phyloP scores from a whole-genome alignment of 2,329 filamentous ascomycete genomes.

The Fusarium nurragi region DNA sequence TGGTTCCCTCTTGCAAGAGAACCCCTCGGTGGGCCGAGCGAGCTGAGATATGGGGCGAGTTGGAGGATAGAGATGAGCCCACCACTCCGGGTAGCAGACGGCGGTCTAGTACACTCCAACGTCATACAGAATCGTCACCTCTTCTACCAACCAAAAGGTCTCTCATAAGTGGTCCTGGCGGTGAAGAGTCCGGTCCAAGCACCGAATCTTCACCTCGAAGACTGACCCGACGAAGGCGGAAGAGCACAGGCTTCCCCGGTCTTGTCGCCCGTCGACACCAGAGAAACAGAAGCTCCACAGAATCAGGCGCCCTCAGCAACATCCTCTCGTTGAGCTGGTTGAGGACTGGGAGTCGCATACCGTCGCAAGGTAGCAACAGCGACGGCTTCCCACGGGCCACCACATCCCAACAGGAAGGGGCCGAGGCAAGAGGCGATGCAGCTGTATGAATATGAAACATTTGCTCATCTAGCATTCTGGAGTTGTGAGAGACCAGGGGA shows the following conservation, averaged over 20 bases:
- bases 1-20: conserved; percentile 57
- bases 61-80: conserved; percentile 75
- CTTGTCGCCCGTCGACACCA: conserved; percentile 63
- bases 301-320: conserved; percentile 62
- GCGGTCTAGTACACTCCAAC: conserved; percentile 61
- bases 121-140: conserved; percentile 52
- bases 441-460: conserved; percentile 47
- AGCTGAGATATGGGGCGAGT: conserved; percentile 86
- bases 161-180: conserved; percentile 43
- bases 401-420: conserved; percentile 35
- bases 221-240: conserved; percentile 58
- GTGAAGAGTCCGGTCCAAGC: conserved; percentile 45
- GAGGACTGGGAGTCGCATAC: conserved; percentile 42
- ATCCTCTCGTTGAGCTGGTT: conserved; percentile 68
- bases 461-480: conserved; percentile 13
- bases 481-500: conserved; percentile 28
- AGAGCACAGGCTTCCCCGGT: conserved; percentile 70
- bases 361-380: conserved; percentile 37
- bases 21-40: conserved; percentile 71
- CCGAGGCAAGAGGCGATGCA: conserved; percentile 39
- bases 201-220: conserved; percentile 46
- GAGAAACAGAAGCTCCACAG: conserved; percentile 51
- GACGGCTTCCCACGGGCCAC: conserved; percentile 27
- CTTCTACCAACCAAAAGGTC: conserved; percentile 51
- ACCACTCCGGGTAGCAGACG: conserved; percentile 53